Base-by-base conservation (phyloP, 2,329 filamentous ascomycete genomes). In the Scedosporium apiospermum region DNA sequence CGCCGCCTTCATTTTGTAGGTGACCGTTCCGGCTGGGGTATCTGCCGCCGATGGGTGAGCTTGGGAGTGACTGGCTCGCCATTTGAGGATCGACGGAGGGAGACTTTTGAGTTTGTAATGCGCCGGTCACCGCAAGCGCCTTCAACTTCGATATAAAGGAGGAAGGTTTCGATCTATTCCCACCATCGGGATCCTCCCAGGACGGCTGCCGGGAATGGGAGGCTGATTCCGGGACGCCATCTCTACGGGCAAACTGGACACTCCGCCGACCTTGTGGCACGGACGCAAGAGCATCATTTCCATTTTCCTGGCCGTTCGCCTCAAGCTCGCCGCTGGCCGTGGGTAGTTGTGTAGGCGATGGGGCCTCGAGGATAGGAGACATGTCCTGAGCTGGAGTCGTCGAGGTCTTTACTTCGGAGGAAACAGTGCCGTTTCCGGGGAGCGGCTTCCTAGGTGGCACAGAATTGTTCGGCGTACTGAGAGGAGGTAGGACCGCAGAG, bases 61-160 rank as follows among this genome's bases (percentile, higher is more conserved):
- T 79, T 4, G 76, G 68, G 12, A 75, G 71, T 7, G 81, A 81
- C 23, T 73, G 71, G 4, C 69, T 73, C 2, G 72, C 73, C 14
- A 71, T 69, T 30, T 79, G 76, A 10, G 68, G 66, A 9, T 21
- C 53, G 34, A 58, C 16, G n/a, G 30, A 41, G 18, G 51, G 60
- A 21, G 60, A 62, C n/a, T 63, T 64, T n/a, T 81, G 75, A n/a
- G 74, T 74, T 62, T 82, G 81, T 12, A 79, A 71, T 26, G 72
- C 73, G n/a, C 78, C 74, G 6, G 77, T 74, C 10, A 80, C 82
- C 23, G 90, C 85, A 62, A 96, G 77, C 3, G 90, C 88, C 71
- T 89, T 91, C 65, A 96, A 74, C 72, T 89, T 92, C 18, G 88
- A 88, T 74, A 96, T 91, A 66, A 96, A 81, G 26, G 88, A 88